phyloP scores from a whole-genome alignment of 2,329 filamentous ascomycete genomes.

The Neoscytalidium dimidiatum region DNA sequence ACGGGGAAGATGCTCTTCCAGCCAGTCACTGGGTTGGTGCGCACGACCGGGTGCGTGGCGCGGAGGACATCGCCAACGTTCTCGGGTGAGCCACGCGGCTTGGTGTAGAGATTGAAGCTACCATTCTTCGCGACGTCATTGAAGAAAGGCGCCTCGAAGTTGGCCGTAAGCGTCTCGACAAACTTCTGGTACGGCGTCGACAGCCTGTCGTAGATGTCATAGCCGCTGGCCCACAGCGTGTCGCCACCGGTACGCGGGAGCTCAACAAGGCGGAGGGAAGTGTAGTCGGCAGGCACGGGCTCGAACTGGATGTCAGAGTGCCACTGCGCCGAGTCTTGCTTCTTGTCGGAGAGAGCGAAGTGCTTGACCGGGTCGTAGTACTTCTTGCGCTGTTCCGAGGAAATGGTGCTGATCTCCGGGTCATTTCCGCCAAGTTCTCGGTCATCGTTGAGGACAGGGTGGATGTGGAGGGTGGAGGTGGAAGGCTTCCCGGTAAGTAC shows the following conservation, averaged over 20 bases:
- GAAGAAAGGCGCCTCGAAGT: slow-evolving; percentile 50
- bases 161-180: slow-evolving; percentile 49
- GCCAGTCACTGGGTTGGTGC: slow-evolving; percentile 65
- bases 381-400: slow-evolving; percentile 49
- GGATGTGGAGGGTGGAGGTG: slow-evolving; percentile 61
- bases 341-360: slow-evolving; percentile 45
- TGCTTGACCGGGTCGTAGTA: slow-evolving; percentile 39
- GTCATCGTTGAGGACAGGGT: slow-evolving; percentile 56
- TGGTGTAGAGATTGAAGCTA: slow-evolving; percentile 49
- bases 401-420: slow-evolving; percentile 42
- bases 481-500: slow-evolving; percentile 59
- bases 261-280: slow-evolving; percentile 37
- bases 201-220: slow-evolving; percentile 53
- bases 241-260: slow-evolving; percentile 31
- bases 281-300: slow-evolving; percentile 43
- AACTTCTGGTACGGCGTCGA: slow-evolving; percentile 52
- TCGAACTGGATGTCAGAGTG: slow-evolving; percentile 51
- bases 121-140: slow-evolving; percentile 41
- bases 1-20: slow-evolving; percentile 59
- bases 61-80: slow-evolving; percentile 55
- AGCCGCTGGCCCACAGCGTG: slow-evolving; percentile 39
- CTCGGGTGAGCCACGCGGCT: slow-evolving; percentile 53
- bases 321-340: slow-evolving; percentile 55
- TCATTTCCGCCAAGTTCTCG: slow-evolving; percentile 38
- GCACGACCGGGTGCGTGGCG: slow-evolving; percentile 58